These are phyloP conservation scores for Mrakia hoshinonis DNA, from an alignment of 768 basidiomycete species.

Conservation along the genomic window DNA sequence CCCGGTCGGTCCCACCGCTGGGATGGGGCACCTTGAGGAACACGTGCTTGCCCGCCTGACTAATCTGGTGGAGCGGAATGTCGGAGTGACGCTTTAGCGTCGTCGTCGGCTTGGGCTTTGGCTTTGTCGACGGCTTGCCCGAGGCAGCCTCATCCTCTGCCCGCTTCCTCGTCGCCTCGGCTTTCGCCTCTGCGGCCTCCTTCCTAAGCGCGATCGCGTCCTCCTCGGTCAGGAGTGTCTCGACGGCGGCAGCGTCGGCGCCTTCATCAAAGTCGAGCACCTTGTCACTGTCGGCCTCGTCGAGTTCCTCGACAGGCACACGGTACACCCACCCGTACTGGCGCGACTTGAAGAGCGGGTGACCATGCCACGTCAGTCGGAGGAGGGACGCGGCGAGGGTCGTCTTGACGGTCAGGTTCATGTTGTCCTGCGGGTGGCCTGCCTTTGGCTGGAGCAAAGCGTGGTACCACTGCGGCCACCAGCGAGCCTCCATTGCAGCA, in stretches of 20 bases:
- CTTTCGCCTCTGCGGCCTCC: background rate
- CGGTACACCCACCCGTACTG: slow-evolving; percentile 89
- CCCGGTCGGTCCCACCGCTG: slow-evolving; percentile 87
- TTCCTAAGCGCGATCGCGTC: background rate
- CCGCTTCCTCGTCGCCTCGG: slow-evolving; percentile 18
- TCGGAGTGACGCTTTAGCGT: slow-evolving; percentile 45
- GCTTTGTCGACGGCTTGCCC: background rate
- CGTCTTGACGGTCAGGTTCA: slow-evolving; percentile 78
- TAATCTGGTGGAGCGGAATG: slow-evolving; percentile 54
- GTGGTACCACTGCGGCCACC: slow-evolving; percentile 98
- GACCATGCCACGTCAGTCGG: slow-evolving; percentile 74
- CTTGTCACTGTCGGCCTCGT: slow-evolving; percentile 7
- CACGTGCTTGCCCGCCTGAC: slow-evolving; percentile 47
- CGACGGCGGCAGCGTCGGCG: background rate
- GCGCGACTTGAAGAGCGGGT: slow-evolving; percentile 74
- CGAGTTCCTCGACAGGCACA: slow-evolving; percentile 46
- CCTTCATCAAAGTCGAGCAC: background rate
- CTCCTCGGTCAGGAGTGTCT: background rate
- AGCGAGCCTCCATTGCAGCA: slow-evolving; percentile 30
- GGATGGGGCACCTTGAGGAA: slow-evolving; percentile 96
- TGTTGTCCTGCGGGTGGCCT: slow-evolving; percentile 55
- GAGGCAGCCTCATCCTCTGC: background rate
- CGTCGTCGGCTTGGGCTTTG: background rate
- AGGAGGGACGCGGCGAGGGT: slow-evolving; percentile 76
- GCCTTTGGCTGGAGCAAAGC: slow-evolving; percentile 60